Evolutionary conservation across 345 rosid genomes (phyloP).

Genomic region (Sonneratia alba): DNA sequence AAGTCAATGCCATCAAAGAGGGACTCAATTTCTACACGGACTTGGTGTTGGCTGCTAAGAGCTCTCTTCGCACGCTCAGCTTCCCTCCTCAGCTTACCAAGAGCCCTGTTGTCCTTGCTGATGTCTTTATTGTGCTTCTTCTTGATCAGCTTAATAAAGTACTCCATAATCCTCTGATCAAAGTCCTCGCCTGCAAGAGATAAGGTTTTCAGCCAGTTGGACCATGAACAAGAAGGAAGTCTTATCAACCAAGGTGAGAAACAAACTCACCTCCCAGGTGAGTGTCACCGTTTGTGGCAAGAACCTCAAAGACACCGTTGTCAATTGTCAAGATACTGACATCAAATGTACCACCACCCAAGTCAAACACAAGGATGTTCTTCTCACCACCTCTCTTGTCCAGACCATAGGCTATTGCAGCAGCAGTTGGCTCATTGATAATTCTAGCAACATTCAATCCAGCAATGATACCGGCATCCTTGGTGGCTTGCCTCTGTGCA

Average conservation of each 20-base stretch:
- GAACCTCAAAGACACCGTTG: conserved; percentile 11
- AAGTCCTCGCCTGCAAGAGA: conserved; percentile 14
- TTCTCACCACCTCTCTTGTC: conserved; percentile 6
- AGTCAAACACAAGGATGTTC: conserved; percentile 7
- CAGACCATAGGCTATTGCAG: conserved; percentile 8
- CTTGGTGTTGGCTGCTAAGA: conserved; percentile 60
- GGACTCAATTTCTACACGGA: conserved; percentile 1
- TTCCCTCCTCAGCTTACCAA: background rate
- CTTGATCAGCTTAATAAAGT: background rate
- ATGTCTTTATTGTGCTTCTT: conserved; percentile 5
- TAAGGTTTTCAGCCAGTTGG: background rate
- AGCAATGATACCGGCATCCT: conserved; percentile 5
- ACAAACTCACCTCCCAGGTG: conserved; percentile 40
- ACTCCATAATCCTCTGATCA: conserved; percentile 2
- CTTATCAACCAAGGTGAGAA: background rate
- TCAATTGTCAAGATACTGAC: conserved; percentile 10
- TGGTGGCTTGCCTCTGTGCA: conserved; percentile 6
- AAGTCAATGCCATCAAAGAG: no score
- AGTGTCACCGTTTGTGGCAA: conserved; percentile 11
- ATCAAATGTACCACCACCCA: conserved; percentile 14
- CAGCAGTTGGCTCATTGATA: conserved; percentile 8
- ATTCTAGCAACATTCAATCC: conserved; percentile 3
- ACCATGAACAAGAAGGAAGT: background rate
- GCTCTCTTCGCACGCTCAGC: conserved; percentile 50
- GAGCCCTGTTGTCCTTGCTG: background rate